Evolutionary conservation across 768 basidiomycete genomes (phyloP), one percentile per base, ranked within the genome.

Genomic region (Mycena rebaudengoi): DNA sequence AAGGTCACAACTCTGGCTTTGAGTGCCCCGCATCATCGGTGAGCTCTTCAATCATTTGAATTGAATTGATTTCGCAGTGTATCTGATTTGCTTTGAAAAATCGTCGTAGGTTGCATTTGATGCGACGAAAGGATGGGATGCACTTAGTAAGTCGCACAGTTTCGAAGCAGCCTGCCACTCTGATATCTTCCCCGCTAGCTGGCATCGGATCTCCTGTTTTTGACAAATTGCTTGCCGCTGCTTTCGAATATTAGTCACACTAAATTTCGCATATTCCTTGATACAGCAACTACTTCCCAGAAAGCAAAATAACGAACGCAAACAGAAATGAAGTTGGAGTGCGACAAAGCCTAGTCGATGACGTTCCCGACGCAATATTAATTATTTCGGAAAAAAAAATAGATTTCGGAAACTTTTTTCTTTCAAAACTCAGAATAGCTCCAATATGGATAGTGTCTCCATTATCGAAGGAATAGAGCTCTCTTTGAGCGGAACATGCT

Each of bases 61-160:
- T n/a, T n/a, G n/a, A n/a, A n/a, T n/a, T 41, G 53, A 25, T 50
- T 33, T 50, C 32, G 49, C 40, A 56, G 41, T 39, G 30, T 44
- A 35, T 44, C 43, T 44, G 30, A 44, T 55, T 41, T 56, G 41
- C 55, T 52, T 39, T 26, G 37, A n/a, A 52, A 26, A 52, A 26
- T 28, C 23, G 35, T 35, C 43, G 30, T 46, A 56, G 55, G 43
- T 56, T 26, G 55, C 55, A 30, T 56, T 56, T 45, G 55, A 56
- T 35, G 55, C 55, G 32, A 39, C 51, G 33, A 52, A 26, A 26
- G 51, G 51, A 39, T 35, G 45, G 45, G 45, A 46, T 46, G 18
- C 45, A 26, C 21, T 46, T 5, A 46, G 45, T 46, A 25, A 46
- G 45, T 25, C 35, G 35, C 35, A 18, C 35, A 37, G 35, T 10